These are phyloP conservation scores for Agrostemma githago DNA, from an alignment of 148 eudicot genomes.

Conservation along the genomic window DNA sequence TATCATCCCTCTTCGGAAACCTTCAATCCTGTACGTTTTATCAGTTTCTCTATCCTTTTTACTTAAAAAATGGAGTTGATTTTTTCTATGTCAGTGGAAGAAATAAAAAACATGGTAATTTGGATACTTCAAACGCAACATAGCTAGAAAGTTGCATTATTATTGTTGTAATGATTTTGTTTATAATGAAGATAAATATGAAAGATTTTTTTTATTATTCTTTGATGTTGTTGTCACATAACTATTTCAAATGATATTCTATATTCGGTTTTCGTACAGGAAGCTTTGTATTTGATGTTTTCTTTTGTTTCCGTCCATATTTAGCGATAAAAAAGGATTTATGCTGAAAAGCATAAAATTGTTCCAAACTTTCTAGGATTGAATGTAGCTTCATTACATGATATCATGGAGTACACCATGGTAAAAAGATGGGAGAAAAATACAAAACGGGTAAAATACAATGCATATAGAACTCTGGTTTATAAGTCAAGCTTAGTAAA, in stretches of 20 bases:
- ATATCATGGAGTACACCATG: slow-evolving; percentile 10
- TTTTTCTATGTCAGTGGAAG: background rate
- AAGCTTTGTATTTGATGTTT: background rate
- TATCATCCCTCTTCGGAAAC: background rate
- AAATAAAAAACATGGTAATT: background rate
- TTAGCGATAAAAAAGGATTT: background rate
- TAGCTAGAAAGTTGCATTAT: background rate
- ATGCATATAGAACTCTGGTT: slow-evolving; percentile 4
- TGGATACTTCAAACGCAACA: background rate
- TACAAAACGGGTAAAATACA: slow-evolving; percentile 10
- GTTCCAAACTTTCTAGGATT: background rate
- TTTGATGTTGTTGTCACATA: background rate
- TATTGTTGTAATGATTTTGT: background rate
- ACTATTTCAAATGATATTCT: background rate
- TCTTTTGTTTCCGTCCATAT: background rate
- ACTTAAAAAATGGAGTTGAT: background rate
- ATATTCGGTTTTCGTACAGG: background rate
- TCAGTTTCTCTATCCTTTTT: background rate
- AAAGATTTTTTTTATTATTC: background rate
- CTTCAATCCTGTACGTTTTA: background rate
- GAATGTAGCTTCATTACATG: slow-evolving; percentile 16
- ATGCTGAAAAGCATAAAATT: background rate
- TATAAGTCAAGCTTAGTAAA: slow-evolving; percentile 42
- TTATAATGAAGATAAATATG: background rate
- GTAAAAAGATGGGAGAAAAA: slow-evolving; percentile 10